Percentiles rank a stretch among this genome's conserved stretches.
These are phyloP conservation scores for Withania somnifera DNA, from an alignment of 305 asterid genomes.

Conservation along the genomic window DNA sequence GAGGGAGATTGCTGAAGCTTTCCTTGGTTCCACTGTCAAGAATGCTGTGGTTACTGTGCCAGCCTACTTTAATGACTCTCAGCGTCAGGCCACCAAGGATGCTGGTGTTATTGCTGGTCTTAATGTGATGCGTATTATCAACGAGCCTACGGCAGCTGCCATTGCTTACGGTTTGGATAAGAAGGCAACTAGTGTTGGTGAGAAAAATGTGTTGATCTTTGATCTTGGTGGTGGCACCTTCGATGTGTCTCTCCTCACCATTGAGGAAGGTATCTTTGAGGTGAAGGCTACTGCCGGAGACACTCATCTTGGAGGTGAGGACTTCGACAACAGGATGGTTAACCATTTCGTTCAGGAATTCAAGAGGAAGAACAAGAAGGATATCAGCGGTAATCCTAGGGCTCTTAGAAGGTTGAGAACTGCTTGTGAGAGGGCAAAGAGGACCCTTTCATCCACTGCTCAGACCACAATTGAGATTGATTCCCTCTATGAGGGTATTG, in stretches of 20 bases:
- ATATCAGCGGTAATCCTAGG: conserved; percentile 54
- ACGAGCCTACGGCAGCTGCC: conserved; percentile 83
- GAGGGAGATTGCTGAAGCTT: conserved; percentile 79
- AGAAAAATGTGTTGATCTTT: conserved; percentile 68
- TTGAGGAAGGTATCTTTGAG: conserved; percentile 77
- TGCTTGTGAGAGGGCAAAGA: conserved; percentile 72
- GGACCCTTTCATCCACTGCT: conserved; percentile 72
- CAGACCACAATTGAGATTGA: conserved; percentile 77
- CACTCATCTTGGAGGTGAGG: conserved; percentile 84
- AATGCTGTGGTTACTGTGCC: conserved; percentile 83
- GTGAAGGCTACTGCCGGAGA: conserved; percentile 91
- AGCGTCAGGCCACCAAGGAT: conserved; percentile 84
- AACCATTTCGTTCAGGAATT: conserved; percentile 78
- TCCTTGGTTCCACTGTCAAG: conserved; percentile 50
- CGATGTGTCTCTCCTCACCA: conserved; percentile 71
- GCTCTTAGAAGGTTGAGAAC: conserved; percentile 68
- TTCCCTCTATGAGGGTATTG: conserved; percentile 73
- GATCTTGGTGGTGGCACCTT: conserved; percentile 87
- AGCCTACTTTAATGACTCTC: conserved; percentile 72
- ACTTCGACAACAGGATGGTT: conserved; percentile 77
- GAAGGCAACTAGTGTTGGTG: conserved; percentile 78
- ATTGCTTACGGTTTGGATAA: conserved; percentile 80
- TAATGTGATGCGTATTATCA: conserved; percentile 66
- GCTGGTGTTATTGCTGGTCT: conserved; percentile 79
- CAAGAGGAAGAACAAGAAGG: conserved; percentile 75